Evolutionary conservation across 306 rosid genomes (phyloP).

Genomic region (Alnus glutinosa): DNA sequence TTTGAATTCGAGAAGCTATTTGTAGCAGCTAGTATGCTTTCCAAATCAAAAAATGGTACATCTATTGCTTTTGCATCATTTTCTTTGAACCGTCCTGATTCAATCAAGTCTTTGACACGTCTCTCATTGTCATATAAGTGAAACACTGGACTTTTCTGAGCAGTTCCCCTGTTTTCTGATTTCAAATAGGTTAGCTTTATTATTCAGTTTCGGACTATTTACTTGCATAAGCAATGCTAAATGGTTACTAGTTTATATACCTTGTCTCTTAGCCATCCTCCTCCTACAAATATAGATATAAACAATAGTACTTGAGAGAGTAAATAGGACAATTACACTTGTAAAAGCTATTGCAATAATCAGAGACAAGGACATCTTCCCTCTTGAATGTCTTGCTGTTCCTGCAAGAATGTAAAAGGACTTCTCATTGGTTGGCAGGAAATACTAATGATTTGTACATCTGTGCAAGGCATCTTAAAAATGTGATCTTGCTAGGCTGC

Average conservation of each 20-base stretch:
- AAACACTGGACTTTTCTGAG: slow-evolving; percentile 45
- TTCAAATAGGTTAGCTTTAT: slow-evolving; percentile 32
- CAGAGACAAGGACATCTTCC: slow-evolving; percentile 39
- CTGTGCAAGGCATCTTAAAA: neutral
- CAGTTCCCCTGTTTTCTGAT: slow-evolving; percentile 52
- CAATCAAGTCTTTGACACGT: slow-evolving; percentile 56
- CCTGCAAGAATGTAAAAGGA: slow-evolving; percentile 31
- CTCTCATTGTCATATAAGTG: slow-evolving; percentile 47
- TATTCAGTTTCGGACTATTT: slow-evolving; percentile 5
- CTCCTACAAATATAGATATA: slow-evolving; percentile 48
- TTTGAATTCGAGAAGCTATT: slow-evolving; percentile 51
- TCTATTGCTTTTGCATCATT: slow-evolving; percentile 60
- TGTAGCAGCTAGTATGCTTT: slow-evolving; percentile 59
- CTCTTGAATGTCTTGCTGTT: slow-evolving; percentile 24
- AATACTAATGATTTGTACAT: neutral
- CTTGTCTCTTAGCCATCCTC: slow-evolving; percentile 42
- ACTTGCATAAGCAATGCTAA: neutral
- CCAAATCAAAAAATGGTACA: slow-evolving; percentile 64
- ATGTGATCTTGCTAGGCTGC: too few relatives aligned
- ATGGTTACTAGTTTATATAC: slow-evolving; percentile 34
- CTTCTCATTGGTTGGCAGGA: neutral
- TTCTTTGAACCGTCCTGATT: slow-evolving; percentile 53
- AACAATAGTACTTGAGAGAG: slow-evolving; percentile 45
- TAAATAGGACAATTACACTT: slow-evolving; percentile 38
- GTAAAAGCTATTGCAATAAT: slow-evolving; percentile 38